A percentile compares a stretch with the other conserved stretches of the same genome.
These are phyloP conservation scores for Exophiala dermatitidis DNA, from an alignment of 2,329 filamentous ascomycete genomes.

Conservation along the genomic window DNA sequence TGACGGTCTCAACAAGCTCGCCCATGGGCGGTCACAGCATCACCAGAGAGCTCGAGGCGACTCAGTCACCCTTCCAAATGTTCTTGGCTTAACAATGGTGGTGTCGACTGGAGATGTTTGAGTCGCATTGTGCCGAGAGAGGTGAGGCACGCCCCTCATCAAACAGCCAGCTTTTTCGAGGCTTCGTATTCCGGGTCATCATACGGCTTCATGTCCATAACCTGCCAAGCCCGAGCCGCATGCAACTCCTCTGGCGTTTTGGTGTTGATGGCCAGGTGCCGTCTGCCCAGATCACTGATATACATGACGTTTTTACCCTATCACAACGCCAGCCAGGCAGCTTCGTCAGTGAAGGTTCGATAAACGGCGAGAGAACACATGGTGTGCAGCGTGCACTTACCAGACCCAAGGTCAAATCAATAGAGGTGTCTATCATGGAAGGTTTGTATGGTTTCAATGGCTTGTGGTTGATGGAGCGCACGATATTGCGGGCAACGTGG, in stretches of 20 bases:
- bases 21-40: too few relatives aligned
- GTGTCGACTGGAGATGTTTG: too few relatives aligned
- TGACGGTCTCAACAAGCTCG: too few relatives aligned
- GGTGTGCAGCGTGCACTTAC: slow-evolving; percentile 4
- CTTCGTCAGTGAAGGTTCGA: not conserved
- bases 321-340: not conserved
- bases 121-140: too few relatives aligned
- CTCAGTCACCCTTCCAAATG: too few relatives aligned
- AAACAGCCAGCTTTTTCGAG: not conserved
- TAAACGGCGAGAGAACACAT: too few relatives aligned
- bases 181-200: slow-evolving; percentile 6
- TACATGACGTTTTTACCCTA: slow-evolving; percentile 16
- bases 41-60: too few relatives aligned
- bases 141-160: not conserved
- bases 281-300: slow-evolving; percentile 12
- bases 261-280: slow-evolving; percentile 3
- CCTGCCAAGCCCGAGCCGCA: slow-evolving; percentile 39
- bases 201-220: slow-evolving; percentile 43
- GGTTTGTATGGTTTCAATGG: slow-evolving; percentile 38
- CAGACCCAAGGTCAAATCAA: slow-evolving; percentile 50
- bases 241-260: slow-evolving; percentile 42
- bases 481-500: slow-evolving; percentile 50
- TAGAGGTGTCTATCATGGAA: slow-evolving; percentile 44
- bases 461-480: slow-evolving; percentile 41
- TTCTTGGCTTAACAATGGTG: too few relatives aligned